A percentile compares a stretch with the other conserved stretches of the same genome.
phyloP scores from a whole-genome alignment of 805 yeast genomes.

The Cyberlindnera maclurae region DNA sequence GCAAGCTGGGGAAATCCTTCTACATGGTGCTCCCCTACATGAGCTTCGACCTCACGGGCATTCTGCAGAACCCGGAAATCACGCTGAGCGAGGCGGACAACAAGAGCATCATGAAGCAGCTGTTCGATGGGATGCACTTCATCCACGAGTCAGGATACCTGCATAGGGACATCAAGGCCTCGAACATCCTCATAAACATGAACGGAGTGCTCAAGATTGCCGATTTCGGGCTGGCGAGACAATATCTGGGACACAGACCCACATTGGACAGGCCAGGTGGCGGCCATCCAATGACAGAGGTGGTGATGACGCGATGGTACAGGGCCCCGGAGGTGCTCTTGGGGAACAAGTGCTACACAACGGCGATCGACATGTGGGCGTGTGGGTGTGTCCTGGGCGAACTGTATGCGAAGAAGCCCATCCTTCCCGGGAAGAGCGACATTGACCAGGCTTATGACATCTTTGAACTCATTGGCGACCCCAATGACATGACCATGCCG shows the following conservation, averaged over 20 bases:
- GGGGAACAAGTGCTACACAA: constrained; percentile 81
- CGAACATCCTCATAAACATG: constrained; percentile 79
- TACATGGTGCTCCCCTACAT: constrained; percentile 91
- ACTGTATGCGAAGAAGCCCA: constrained; percentile 73
- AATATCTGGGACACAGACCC: constrained; percentile 58
- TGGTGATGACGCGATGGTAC: constrained; percentile 96
- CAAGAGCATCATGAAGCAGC: constrained; percentile 75
- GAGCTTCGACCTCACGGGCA: constrained; percentile 86
- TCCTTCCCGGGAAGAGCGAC: constrained; percentile 80
- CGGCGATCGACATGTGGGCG: constrained; percentile 98
- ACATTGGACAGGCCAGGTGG: constrained; percentile 37
- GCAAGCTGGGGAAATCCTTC: constrained; percentile 34
- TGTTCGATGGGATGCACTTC: constrained; percentile 73
- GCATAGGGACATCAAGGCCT: constrained; percentile 94
- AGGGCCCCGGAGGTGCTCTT: constrained; percentile 89
- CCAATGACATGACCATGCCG: constrained; percentile 38
- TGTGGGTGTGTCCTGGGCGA: constrained; percentile 95
- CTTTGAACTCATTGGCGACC: constrained; percentile 78
- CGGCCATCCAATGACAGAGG: constrained; percentile 42
- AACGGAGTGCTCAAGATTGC: constrained; percentile 82
- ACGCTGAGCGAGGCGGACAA: constrained; percentile 56
- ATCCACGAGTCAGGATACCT: constrained; percentile 55
- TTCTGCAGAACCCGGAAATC: constrained; percentile 73
- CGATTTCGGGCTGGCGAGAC: constrained; percentile 90
- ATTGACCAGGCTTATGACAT: constrained; percentile 80